phyloP scores from a whole-genome alignment of 73 alveolate species.

The Diophrys appendiculata region DNA sequence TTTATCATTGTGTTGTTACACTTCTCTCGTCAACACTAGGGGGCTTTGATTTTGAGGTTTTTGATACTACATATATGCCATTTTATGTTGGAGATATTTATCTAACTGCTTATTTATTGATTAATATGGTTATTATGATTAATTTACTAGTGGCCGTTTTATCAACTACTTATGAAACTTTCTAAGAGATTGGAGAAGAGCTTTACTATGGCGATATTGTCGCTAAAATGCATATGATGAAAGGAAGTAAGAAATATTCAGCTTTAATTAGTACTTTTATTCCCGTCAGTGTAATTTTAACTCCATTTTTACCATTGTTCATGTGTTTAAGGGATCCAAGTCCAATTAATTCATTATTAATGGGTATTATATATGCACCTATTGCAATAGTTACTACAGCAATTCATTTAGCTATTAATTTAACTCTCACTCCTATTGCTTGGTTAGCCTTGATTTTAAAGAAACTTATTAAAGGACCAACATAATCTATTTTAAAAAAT shows the following conservation, averaged over 20 bases:
- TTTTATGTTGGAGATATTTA: background rate
- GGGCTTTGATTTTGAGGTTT: conserved; percentile 8
- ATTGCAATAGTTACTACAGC: too few species aligned
- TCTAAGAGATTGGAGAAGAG: background rate
- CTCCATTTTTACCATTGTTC: background rate
- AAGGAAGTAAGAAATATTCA: background rate
- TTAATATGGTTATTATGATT: background rate
- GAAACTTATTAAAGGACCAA: too few species aligned
- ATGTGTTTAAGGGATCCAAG: background rate
- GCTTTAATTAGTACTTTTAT: background rate
- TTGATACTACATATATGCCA: background rate
- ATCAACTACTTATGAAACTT: background rate
- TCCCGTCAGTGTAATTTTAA: background rate
- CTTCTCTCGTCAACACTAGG: conserved; percentile 8
- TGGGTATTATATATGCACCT: too few species aligned
- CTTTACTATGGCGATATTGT: background rate
- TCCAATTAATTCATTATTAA: too few species aligned
- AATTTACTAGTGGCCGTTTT: background rate
- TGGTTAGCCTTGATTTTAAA: too few species aligned
- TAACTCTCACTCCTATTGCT: too few species aligned
- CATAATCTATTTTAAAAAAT: too few species aligned
- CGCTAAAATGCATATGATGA: background rate
- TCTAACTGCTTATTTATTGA: background rate
- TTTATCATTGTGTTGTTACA: background rate
- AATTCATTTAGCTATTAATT: too few species aligned